Conservation (phyloP, 2,329 filamentous ascomycete species). For the Cercospora berteroae region DNA sequence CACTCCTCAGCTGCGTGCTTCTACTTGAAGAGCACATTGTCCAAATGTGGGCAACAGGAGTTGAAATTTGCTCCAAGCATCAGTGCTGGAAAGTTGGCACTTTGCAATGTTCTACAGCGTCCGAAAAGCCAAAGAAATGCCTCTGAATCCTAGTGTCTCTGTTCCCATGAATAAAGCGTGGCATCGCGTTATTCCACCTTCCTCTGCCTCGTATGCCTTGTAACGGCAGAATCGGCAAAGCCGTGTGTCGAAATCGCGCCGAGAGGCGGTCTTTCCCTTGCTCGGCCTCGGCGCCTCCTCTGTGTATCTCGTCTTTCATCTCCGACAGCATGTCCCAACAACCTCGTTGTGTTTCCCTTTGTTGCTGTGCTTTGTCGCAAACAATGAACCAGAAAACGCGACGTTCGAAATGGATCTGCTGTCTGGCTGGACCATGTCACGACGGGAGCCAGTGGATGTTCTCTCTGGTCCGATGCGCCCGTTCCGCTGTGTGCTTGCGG, state of each 20-base stretch:
- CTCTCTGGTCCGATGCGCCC: slow-evolving; percentile 2
- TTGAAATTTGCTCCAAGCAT: background rate
- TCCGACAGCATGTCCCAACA: background rate
- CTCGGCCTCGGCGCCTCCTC: background rate
- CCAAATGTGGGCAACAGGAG: background rate
- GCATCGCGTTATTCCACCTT: background rate
- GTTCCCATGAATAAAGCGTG: background rate
- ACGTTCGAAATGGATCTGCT: background rate
- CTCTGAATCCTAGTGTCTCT: background rate
- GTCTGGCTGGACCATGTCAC: background rate
- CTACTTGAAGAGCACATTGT: background rate
- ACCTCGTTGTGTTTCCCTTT: background rate
- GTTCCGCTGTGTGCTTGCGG: background rate
- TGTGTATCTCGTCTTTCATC: background rate
- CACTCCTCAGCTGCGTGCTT: background rate
- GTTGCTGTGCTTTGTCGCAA: background rate
- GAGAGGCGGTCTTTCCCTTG: background rate
- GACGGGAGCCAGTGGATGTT: background rate
- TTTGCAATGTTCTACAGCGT: background rate
- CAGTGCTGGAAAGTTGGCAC: background rate
- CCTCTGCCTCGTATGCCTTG: background rate
- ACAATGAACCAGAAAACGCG: background rate
- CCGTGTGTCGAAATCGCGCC: background rate
- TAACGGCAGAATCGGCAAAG: background rate
- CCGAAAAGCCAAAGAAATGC: background rate